phyloP scores from a whole-genome alignment of 257 asterid genomes.

The Fraxinus pennsylvanica region DNA sequence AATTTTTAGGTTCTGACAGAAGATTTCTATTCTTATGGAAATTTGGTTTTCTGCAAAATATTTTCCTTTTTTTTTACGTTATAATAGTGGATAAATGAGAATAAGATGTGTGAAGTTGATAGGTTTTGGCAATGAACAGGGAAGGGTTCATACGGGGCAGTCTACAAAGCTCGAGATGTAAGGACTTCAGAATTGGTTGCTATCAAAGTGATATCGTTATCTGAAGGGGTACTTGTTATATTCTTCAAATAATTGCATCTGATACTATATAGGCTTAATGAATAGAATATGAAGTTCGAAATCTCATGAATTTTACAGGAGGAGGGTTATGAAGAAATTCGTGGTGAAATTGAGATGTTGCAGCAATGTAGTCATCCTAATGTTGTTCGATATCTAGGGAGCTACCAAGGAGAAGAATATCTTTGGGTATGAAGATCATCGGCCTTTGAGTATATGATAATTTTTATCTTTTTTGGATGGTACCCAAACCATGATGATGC shows the following conservation, averaged over 20 bases:
- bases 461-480: slow-evolving; percentile 12
- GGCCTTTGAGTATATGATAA: slow-evolving; percentile 5
- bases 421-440: slow-evolving; percentile 75
- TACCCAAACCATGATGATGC: background rate
- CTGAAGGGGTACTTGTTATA: slow-evolving; percentile 75
- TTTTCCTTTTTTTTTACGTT: slow-evolving; percentile 1
- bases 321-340: slow-evolving; percentile 97
- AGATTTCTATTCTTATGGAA: background rate
- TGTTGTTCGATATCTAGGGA: slow-evolving; percentile 97
- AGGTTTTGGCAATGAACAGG: slow-evolving; percentile 48
- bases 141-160: slow-evolving; percentile 96
- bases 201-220: slow-evolving; percentile 89
- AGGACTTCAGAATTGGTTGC: slow-evolving; percentile 94
- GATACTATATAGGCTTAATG: slow-evolving; percentile 11
- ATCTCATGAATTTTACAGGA: slow-evolving; percentile 53
- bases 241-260: slow-evolving; percentile 7
- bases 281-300: slow-evolving; percentile 8
- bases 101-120: slow-evolving; percentile 30
- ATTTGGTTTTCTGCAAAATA: slow-evolving; percentile 4
- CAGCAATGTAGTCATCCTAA: slow-evolving; percentile 99
- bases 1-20: slow-evolving; percentile 4
- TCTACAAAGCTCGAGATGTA: slow-evolving; percentile 91
- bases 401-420: slow-evolving; percentile 98
- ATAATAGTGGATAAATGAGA: slow-evolving; percentile 19
- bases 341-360: slow-evolving; percentile 47